Evolutionary conservation across 306 rosid species (phyloP).

Genomic region (Crotalaria pallida): DNA sequence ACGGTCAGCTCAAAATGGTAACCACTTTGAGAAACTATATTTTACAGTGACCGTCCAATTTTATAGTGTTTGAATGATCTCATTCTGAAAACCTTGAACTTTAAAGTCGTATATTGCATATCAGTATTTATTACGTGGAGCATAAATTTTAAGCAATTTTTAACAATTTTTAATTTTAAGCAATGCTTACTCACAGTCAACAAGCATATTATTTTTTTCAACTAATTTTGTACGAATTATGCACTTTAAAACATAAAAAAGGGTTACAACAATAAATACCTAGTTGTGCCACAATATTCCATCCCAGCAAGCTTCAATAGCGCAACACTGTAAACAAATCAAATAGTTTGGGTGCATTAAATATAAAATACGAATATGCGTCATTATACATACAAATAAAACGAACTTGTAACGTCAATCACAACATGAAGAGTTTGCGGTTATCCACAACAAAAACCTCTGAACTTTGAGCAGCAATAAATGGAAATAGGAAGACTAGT

Average conservation of each 20-base stretch:
- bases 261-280: slow-evolving; percentile 39
- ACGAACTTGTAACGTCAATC: background rate
- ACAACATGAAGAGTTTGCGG: background rate
- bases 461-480: background rate
- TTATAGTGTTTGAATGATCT: background rate
- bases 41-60: background rate
- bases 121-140: background rate
- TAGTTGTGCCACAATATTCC: slow-evolving; percentile 93
- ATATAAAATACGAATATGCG: background rate
- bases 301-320: slow-evolving; percentile 79
- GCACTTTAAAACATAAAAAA: background rate
- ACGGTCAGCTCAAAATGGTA: background rate
- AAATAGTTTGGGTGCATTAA: slow-evolving; percentile 24
- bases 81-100: background rate
- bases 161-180: too few relatives aligned
- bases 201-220: background rate
- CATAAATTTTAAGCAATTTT: background rate
- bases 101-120: background rate
- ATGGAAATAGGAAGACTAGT: background rate
- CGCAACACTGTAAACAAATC: slow-evolving; percentile 65
- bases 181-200: background rate
- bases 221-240: background rate
- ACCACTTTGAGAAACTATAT: background rate
- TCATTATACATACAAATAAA: background rate
- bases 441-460: background rate